These are phyloP conservation scores for Pichia gijzeniarum DNA, from an alignment of 805 yeast species.

Conservation along the genomic window DNA sequence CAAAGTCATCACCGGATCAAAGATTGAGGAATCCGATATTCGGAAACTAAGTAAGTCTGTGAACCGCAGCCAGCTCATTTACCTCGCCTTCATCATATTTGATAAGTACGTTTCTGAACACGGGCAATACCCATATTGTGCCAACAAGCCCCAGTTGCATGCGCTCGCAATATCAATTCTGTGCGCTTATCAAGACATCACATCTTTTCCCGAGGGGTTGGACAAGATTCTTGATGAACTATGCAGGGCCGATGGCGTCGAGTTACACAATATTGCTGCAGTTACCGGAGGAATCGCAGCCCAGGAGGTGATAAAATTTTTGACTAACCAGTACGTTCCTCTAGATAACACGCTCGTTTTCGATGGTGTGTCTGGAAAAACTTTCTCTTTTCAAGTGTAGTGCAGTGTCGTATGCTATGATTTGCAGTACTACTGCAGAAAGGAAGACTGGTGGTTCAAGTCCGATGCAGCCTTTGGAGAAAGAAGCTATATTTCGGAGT, in stretches of 20 bases:
- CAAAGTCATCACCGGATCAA: constrained; percentile 28
- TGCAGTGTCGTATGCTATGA: not conserved
- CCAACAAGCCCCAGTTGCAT: constrained; percentile 21
- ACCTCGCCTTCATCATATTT: constrained; percentile 37
- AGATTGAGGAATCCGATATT: not conserved
- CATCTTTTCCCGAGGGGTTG: constrained; percentile 31
- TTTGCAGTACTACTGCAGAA: not conserved
- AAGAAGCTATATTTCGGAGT: too few relatives aligned
- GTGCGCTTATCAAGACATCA: constrained; percentile 12
- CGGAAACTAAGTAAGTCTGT: not conserved
- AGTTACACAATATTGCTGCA: constrained; percentile 55
- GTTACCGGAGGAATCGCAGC: constrained; percentile 80
- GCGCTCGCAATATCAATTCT: constrained; percentile 23
- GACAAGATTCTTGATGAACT: constrained; percentile 38
- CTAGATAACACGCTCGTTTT: constrained; percentile 61
- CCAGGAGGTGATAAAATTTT: constrained; percentile 71
- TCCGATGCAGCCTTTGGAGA: too few relatives aligned
- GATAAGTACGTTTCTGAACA: constrained; percentile 23
- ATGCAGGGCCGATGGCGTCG: constrained; percentile 34
- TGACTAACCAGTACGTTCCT: constrained; percentile 79
- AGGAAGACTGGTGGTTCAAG: not conserved
- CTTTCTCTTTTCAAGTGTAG: constrained; percentile 15
- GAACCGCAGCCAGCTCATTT: constrained; percentile 19
- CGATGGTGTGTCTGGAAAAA: constrained; percentile 60
- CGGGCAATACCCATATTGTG: constrained; percentile 13